Evolutionary conservation across 2,329 filamentous ascomycete species (phyloP).

Genomic region (Fusarium sp.): DNA sequence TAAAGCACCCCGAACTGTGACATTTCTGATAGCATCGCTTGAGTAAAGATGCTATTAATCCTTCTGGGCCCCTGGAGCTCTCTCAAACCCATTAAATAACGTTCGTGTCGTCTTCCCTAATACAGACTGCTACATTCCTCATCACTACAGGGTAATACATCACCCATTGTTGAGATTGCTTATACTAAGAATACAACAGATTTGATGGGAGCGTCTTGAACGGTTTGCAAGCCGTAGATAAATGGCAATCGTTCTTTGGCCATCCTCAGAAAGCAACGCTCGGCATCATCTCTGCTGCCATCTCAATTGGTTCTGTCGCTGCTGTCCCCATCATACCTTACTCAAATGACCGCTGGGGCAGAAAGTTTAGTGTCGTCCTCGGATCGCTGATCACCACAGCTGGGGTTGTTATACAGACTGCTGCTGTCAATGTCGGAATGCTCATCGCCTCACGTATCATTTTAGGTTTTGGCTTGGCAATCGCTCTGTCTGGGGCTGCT

Average conservation of each 20-base stretch:
- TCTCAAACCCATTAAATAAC: no score
- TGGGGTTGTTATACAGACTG: conserved; percentile 21
- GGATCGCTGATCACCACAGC: conserved; percentile 19
- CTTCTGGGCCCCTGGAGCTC: no score
- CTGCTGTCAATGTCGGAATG: conserved; percentile 29
- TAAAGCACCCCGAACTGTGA: no score
- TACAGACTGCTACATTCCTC: neutral
- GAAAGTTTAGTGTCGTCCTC: conserved; percentile 22
- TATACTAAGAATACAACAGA: neutral
- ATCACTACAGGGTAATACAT: neutral
- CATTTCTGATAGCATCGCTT: no score
- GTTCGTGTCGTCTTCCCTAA: neutral
- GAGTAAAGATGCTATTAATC: no score
- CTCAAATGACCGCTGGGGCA: conserved; percentile 21
- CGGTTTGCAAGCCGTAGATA: conserved; percentile 23
- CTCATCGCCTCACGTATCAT: conserved; percentile 26
- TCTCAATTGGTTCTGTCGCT: conserved; percentile 29
- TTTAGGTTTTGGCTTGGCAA: conserved; percentile 19
- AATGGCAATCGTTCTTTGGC: conserved; percentile 32
- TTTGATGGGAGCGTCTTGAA: conserved; percentile 14
- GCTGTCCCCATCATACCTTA: conserved; percentile 29
- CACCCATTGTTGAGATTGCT: no score
- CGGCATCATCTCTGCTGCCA: conserved; percentile 24
- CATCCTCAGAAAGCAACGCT: conserved; percentile 21
- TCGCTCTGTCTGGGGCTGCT: conserved; percentile 15